These are phyloP conservation scores for Irpex lacteus DNA, from an alignment of 1,284 basidiomycete species.

Conservation along the genomic window DNA sequence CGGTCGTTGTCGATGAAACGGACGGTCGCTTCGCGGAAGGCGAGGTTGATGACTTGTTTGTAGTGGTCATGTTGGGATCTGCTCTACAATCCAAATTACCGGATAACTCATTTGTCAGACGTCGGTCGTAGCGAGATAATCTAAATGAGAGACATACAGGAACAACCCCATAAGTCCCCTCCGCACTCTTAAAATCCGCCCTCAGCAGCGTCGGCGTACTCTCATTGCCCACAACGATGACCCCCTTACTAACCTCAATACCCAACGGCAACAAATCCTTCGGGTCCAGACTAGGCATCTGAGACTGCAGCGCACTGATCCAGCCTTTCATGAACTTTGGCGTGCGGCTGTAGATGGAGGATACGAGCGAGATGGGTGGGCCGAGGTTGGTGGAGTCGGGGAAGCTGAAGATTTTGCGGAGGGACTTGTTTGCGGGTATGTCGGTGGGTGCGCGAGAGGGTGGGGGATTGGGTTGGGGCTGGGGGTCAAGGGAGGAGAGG, in stretches of 20 bases:
- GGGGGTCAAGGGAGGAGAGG: slow-evolving; percentile 64
- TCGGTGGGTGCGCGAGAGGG: slow-evolving; percentile 19
- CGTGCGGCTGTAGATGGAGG: slow-evolving; percentile 30
- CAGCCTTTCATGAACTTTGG: slow-evolving; percentile 46
- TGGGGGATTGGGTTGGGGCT: slow-evolving; percentile 23
- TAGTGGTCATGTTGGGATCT: too few relatives aligned
- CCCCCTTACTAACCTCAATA: slow-evolving; percentile 69
- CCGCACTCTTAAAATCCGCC: slow-evolving; percentile 68
- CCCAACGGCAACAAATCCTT: slow-evolving; percentile 83
- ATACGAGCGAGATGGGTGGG: slow-evolving; percentile 25
- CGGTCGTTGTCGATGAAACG: slow-evolving; percentile 76
- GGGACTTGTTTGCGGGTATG: slow-evolving; percentile 21
- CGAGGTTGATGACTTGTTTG: slow-evolving; percentile 59
- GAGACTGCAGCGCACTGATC: slow-evolving; percentile 49
- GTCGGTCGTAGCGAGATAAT: neutral
- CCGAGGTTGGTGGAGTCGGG: slow-evolving; percentile 26
- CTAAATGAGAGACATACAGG: slow-evolving; percentile 43
- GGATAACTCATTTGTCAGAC: neutral
- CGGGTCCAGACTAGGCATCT: slow-evolving; percentile 69
- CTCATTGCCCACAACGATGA: slow-evolving; percentile 79
- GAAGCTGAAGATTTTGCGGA: slow-evolving; percentile 29
- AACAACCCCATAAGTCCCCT: slow-evolving; percentile 78
- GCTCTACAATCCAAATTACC: neutral
- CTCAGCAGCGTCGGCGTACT: slow-evolving; percentile 82
- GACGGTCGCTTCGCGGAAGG: slow-evolving; percentile 63